These are phyloP conservation scores for Cladosporium sp. DNA, from an alignment of 2,329 filamentous ascomycete genomes.

Conservation along the genomic window DNA sequence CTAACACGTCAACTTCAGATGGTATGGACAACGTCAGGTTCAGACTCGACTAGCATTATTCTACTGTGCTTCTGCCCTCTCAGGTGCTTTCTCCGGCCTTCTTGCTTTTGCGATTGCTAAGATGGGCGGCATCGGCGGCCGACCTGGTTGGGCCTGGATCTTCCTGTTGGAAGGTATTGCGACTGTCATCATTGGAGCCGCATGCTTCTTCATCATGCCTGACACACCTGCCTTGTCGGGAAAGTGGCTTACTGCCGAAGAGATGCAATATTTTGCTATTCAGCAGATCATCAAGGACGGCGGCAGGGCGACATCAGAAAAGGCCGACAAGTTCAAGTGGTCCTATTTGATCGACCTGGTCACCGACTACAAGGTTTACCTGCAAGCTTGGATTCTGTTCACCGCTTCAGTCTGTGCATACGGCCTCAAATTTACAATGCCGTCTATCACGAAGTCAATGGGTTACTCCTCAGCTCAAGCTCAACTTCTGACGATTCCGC, in stretches of 20 bases:
- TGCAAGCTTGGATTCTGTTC: conserved; percentile 22
- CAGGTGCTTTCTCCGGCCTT: conserved; percentile 23
- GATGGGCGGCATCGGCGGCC: conserved; percentile 40
- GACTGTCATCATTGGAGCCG: conserved; percentile 50
- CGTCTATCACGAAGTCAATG: conserved; percentile 55
- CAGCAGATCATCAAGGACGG: conserved; percentile 21
- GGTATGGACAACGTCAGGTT: conserved; percentile 20
- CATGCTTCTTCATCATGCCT: conserved; percentile 56
- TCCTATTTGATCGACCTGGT: conserved; percentile 20
- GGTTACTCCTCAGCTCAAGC: conserved; percentile 18
- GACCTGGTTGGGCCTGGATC: conserved; percentile 47
- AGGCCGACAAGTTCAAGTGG: conserved; percentile 23
- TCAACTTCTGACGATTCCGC: conserved; percentile 27
- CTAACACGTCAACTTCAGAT: neutral
- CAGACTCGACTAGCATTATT: conserved; percentile 23
- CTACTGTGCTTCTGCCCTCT: conserved; percentile 19
- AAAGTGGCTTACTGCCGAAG: conserved; percentile 26
- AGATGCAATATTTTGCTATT: conserved; percentile 17
- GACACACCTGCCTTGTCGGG: conserved; percentile 27
- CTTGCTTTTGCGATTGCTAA: conserved; percentile 30
- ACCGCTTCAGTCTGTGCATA: conserved; percentile 20
- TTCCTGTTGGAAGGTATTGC: conserved; percentile 56
- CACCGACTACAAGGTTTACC: conserved; percentile 22
- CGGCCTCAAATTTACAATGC: conserved; percentile 39
- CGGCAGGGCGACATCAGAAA: conserved; percentile 15